Base-by-base conservation (phyloP, 2,329 filamentous ascomycete species). In the Clonostachys solani region DNA sequence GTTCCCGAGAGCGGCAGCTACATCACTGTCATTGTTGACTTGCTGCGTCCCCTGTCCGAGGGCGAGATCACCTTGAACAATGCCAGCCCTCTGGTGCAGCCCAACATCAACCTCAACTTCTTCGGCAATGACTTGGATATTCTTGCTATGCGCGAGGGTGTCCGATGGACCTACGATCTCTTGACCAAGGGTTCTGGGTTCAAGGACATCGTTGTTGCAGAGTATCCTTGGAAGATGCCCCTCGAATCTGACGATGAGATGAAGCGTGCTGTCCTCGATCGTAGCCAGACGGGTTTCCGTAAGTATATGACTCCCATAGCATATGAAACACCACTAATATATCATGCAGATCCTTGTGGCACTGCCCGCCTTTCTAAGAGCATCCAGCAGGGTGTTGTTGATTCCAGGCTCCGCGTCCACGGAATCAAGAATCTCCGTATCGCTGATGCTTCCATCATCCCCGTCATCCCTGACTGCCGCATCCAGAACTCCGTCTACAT, bases 191-290 rank as follows among this genome's bases (percentile, higher is more conserved):
- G 80, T 2, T 74, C 77, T 1, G 78, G 74, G 2, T 75, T 84
- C 61, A 79, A 69, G 57, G 76, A 80, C 44, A 68, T 80, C 43
- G 64, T 81, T 10, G 63, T 61, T 1, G 67, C 60, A 5, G 75
- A 80, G 46, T 85, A 83, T 55, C 81, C 81, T 0, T 84, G 78
- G 78, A 62, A 70, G 0, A 81, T 84, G 77, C 80, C 80, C 0
- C 67, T 75, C 4, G 56, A 77, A 12, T 71, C 69, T 1, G 78
- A 84, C 44, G 72, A 75, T 47, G 73, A 65, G 2, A 84, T 84
- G 80, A 73, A 76, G 38, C 68, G 69, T 43, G 64, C 71, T 36
- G 73, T 84, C 12, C 60, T 84, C 6, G 80, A 84, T 47, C 67
- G 80, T 15, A 76, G 63, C 33, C 78, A 84, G 63, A 84, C 80